Evolutionary conservation across 768 basidiomycete genomes (phyloP).

Genomic region (Podaxis sp.): DNA sequence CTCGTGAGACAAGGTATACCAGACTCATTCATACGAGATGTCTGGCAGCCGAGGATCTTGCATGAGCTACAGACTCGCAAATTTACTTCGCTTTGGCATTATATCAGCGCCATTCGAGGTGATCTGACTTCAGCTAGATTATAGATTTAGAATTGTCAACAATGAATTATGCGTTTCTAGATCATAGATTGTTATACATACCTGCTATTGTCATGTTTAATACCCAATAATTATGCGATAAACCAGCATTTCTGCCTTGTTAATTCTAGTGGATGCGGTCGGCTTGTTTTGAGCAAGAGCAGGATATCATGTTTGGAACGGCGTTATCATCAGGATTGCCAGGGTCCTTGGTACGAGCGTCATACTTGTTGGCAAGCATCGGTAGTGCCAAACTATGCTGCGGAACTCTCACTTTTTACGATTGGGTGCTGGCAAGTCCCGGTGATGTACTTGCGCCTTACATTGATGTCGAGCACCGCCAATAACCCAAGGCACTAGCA

Average conservation of each 20-base stretch:
- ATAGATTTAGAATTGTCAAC: not conserved
- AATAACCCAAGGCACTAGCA: not conserved
- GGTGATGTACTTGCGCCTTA: not conserved
- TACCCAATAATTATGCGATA: too few relatives aligned
- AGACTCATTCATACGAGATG: not conserved
- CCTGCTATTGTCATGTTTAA: not conserved
- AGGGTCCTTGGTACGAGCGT: too few relatives aligned
- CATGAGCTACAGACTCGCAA: not conserved
- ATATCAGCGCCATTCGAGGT: not conserved
- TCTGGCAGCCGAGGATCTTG: conserved; percentile 1
- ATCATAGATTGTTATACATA: not conserved
- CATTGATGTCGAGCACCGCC: not conserved
- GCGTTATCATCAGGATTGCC: too few relatives aligned
- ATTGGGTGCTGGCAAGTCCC: too few relatives aligned
- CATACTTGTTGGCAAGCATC: too few relatives aligned
- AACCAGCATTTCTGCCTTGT: too few relatives aligned
- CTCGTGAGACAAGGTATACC: not conserved
- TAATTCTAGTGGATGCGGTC: too few relatives aligned
- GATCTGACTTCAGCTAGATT: not conserved
- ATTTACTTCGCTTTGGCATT: conserved; percentile 6
- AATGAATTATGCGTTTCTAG: not conserved
- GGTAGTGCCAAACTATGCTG: too few relatives aligned
- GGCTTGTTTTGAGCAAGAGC: too few relatives aligned
- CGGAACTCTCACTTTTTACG: too few relatives aligned
- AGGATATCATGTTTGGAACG: too few relatives aligned